Evolutionary conservation across 805 yeast genomes (phyloP), one percentile per base, ranked within the genome.

Genomic region (Sungouiella blattae): DNA sequence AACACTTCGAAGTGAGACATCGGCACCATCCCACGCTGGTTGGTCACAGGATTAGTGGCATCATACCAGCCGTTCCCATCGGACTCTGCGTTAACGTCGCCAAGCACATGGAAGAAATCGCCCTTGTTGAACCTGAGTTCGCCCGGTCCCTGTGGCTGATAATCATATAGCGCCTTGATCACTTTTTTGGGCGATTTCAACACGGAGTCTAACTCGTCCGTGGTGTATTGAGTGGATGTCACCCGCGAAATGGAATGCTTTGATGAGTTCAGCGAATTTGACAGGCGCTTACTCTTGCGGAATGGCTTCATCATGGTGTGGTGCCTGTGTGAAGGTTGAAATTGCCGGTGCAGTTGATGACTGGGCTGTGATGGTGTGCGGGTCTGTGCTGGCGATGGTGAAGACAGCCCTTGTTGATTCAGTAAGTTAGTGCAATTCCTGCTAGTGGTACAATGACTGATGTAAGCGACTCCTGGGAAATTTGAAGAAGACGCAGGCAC

Each of bases 11-110:
- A 93, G 57, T 82, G 82, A 8, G 80, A 66, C 27, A 78, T 78
- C 4, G 98, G 98, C 1, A 93, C 98, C 75, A 85, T 76, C 1
- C 98, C 98, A 33, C 76, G 71, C 18, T 73, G 63, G 48, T 82
- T 77, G 22, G 84, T 78, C 30, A 83, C 75, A 11, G 98, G 97
- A 56, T 91, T 88, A 34, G 80, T 78, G 2, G 95, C 97, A 52
- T 87, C 88, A 52, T 78, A 87, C 89, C 95, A 88, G 46, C 79
- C 82, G 36, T 75, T 69, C 29, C 56, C 59, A 36, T 47, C 52
- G 30, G 41, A 47, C n/a, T 44, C 55, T 15, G 49, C 53, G 30
- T 35, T 37, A 28, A 36, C 43, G 20, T 52, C 59, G 15, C 53
- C 61, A 13, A 65, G 31, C 2, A 93, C 94, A 53, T 87, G 87